Base-by-base conservation (phyloP, 2,329 filamentous ascomycete species). In the Aspergillus floridensis region DNA sequence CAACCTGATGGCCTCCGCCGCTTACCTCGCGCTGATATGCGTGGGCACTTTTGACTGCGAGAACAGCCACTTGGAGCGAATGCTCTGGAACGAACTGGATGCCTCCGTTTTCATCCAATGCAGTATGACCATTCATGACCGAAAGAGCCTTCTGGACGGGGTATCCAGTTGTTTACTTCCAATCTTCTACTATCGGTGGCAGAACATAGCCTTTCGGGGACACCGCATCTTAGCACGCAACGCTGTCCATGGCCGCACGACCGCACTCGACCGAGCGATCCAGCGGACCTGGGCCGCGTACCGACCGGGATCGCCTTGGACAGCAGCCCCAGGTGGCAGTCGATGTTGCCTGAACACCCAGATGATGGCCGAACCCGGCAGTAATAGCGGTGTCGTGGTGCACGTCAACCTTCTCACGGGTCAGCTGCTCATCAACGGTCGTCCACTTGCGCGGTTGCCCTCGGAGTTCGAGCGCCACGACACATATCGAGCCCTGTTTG, bases 1-100 rank as follows among this genome's bases (percentile, higher is more conserved):
- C 1, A 63, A 71, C 2, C 66, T 84, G 0, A 66, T 65, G 16
- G 59, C 64, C 0, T 72, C 74, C 29, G 67, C 70, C 3, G 68
- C 77, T 11, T 75, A 80, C 49, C 69, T 81, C 2, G 74, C 77
- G 0, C 60, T 82, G 38, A 72, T 79, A 2, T 81, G 80, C 57
- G 65, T 70, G 3, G 65, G 67, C n/a, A 80, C 81, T 0, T 84
- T 81, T 54, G 74, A 83, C 57, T 63, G 80, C 1, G 79, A 82
- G 16, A 50, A n/a, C 11, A 35, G 3, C 6, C 16, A 72, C 22
- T 58, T 80, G 1, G 26, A 62, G 0, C 14, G 5, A 0, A 56
- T 78, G 1, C 62, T 83, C 0, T 31, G 53, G 0, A 59, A 58
- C 0, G 11, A 62, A 2, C 38, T 65, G 1, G 66, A 74, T 50